Evolutionary conservation across 176 grass and related monocot species (phyloP).

Genomic region (Guadua angustifolia): DNA sequence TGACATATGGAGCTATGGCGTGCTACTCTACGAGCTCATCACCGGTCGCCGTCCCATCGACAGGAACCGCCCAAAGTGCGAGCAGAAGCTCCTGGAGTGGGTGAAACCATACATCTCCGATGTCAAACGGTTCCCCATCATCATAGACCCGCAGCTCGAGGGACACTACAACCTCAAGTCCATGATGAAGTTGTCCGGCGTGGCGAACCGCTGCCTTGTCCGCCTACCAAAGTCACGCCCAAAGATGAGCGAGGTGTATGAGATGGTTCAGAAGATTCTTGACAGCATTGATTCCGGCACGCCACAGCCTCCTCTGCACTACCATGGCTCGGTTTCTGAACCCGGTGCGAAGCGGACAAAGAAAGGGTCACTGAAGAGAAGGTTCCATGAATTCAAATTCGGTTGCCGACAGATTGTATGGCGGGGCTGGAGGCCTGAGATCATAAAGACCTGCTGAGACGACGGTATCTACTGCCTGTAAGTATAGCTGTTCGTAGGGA

Average conservation of each 20-base stretch:
- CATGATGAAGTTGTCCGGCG: conserved; percentile 60
- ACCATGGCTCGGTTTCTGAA: conserved; percentile 27
- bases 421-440: conserved; percentile 70
- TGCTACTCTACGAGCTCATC: conserved; percentile 96
- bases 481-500: conserved; percentile 52
- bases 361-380: conserved; percentile 61
- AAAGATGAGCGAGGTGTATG: conserved; percentile 93
- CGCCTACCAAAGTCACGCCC: conserved; percentile 75
- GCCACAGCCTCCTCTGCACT: conserved; percentile 66
- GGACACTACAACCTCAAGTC: conserved; percentile 75
- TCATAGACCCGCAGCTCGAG: conserved; percentile 74
- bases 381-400: conserved; percentile 52
- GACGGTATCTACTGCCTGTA: conserved; percentile 13
- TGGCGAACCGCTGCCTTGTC: conserved; percentile 80
- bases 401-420: conserved; percentile 52
- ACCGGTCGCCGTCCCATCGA: conserved; percentile 85
- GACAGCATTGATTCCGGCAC: conserved; percentile 51
- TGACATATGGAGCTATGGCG: conserved; percentile 93
- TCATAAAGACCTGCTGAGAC: conserved; percentile 62
- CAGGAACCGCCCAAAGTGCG: conserved; percentile 75
- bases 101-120: conserved; percentile 86
- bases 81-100: conserved; percentile 97
- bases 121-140: conserved; percentile 66
- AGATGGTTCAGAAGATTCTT: conserved; percentile 71
- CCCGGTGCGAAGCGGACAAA: conserved; percentile 35